Evolutionary conservation across 2,329 filamentous ascomycete species (phyloP), one percentile per base, ranked within the genome.

Genomic region (Capronia coronata): DNA sequence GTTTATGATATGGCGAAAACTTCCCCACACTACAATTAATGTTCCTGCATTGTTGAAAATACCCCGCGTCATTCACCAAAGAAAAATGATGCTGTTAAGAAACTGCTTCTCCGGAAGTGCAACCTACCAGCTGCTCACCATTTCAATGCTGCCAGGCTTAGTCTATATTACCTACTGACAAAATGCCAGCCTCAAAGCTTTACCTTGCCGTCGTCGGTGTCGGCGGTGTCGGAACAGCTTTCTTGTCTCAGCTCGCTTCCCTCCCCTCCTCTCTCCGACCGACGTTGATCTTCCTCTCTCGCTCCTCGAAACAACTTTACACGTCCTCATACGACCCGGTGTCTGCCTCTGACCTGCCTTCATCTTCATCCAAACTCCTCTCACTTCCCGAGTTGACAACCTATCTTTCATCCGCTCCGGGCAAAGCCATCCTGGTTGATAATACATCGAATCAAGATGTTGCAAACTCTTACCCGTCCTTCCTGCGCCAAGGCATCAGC

Each of bases 401-500:
- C 27, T 94, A 87, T 69, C 83, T 98, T 39, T 78, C 82, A 51
- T 78, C 79, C 37, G 86, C 88, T 1, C 88, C 89, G 2, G 80
- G 82, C 53, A 87, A 86, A 65, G 82, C 85, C 37, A 76, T 98
- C 38, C 75, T 98, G 23, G 83, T 98, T 58, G 93, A 98, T 77
- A 97, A 97, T 74, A 98, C 93, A 45, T 94, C 87, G 70, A 90
- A 87, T 60, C 84, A 91, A 62, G 83, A 86, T 57, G 77, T 98
- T 23, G 93, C 91, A 42, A 79, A 86, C 54, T 72, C 79, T 23
- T 98, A 98, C 69, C 90, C 93, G 1, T 68, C 78, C 40, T 87
- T 94, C 68, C 74, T 98, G 54, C 77, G 79, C 62, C 80, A 82
- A 56, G 91, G 90, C 10, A 83, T 98, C 68, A 91, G 82, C 68